These are phyloP conservation scores for Singerocomus inundabilis DNA, from an alignment of 1,284 basidiomycete genomes.

Conservation along the genomic window DNA sequence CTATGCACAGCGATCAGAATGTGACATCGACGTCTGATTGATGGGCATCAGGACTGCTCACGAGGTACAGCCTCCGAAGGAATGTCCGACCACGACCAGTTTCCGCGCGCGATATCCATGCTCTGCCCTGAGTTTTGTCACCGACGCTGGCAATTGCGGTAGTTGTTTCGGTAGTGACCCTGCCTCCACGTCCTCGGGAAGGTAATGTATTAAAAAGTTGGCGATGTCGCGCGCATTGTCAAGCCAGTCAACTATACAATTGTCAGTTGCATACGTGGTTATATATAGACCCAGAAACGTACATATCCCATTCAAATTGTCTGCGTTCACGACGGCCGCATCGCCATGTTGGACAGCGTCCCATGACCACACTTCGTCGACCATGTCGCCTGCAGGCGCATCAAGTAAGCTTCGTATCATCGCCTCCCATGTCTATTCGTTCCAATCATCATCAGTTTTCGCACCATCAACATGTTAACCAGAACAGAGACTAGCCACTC, in stretches of 20 bases:
- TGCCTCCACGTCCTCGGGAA: slow-evolving; percentile 43
- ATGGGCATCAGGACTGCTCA: slow-evolving; percentile 35
- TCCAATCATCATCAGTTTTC: background rate
- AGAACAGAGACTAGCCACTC: slow-evolving; percentile 18
- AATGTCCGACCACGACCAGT: slow-evolving; percentile 76
- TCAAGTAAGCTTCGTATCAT: slow-evolving; percentile 50
- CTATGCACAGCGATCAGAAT: slow-evolving; percentile 32
- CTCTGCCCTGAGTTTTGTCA: slow-evolving; percentile 40
- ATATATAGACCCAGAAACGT: too few species aligned
- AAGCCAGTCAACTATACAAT: too few species aligned
- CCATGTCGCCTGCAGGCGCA: slow-evolving; percentile 29
- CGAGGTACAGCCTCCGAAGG: slow-evolving; percentile 74
- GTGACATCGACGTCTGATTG: background rate
- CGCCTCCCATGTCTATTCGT: slow-evolving; percentile 65
- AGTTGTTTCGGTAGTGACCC: slow-evolving; percentile 50
- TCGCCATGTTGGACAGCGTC: slow-evolving; percentile 81
- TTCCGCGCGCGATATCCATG: slow-evolving; percentile 48
- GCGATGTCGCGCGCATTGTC: slow-evolving; percentile 70
- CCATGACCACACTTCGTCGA: slow-evolving; percentile 81
- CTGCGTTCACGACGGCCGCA: slow-evolving; percentile 62
- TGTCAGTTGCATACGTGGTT: too few species aligned
- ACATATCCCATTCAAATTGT: slow-evolving; percentile 55
- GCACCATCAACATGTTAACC: background rate
- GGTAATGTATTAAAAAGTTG: slow-evolving; percentile 62
- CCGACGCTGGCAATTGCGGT: slow-evolving; percentile 41